Conservation (phyloP, 257 asterid genomes). For the Jacaranda copaia region DNA sequence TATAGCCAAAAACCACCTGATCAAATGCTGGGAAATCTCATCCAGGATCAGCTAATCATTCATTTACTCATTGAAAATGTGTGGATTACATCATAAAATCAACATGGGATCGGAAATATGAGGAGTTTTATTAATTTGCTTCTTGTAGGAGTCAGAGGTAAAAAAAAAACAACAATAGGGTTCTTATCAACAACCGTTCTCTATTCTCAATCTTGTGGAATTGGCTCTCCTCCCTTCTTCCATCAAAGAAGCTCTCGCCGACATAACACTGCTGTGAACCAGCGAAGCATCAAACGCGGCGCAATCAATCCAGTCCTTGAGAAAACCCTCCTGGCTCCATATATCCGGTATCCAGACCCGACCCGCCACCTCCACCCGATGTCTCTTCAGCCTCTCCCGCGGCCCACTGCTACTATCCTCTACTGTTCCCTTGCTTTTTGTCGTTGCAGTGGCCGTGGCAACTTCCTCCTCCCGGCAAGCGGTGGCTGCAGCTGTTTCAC, state of each 20-base stretch:
- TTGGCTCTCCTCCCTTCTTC: conserved; percentile 52
- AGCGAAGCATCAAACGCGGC: conserved; percentile 66
- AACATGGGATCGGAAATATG: conserved; percentile 7
- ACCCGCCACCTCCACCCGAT: conserved; percentile 81
- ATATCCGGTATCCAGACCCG: conserved; percentile 92
- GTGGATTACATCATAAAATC: neutral
- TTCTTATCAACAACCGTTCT: conserved; percentile 41
- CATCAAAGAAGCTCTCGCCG: conserved; percentile 76
- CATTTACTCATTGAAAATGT: conserved; percentile 11
- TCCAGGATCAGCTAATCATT: neutral
- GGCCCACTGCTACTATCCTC: conserved; percentile 48
- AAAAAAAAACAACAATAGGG: neutral
- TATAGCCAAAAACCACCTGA: neutral
- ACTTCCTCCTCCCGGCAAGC: neutral
- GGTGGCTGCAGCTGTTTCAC: neutral
- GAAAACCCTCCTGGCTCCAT: conserved; percentile 84
- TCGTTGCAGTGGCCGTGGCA: neutral
- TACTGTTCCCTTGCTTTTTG: neutral
- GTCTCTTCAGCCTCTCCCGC: conserved; percentile 81
- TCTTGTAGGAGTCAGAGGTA: neutral
- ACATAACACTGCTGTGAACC: conserved; percentile 53
- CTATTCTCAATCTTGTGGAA: conserved; percentile 52
- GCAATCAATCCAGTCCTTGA: conserved; percentile 85
- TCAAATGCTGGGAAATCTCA: neutral
- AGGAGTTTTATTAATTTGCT: neutral